Conservation (phyloP, 2,329 filamentous ascomycete species). For the Ascosphaera apis region DNA sequence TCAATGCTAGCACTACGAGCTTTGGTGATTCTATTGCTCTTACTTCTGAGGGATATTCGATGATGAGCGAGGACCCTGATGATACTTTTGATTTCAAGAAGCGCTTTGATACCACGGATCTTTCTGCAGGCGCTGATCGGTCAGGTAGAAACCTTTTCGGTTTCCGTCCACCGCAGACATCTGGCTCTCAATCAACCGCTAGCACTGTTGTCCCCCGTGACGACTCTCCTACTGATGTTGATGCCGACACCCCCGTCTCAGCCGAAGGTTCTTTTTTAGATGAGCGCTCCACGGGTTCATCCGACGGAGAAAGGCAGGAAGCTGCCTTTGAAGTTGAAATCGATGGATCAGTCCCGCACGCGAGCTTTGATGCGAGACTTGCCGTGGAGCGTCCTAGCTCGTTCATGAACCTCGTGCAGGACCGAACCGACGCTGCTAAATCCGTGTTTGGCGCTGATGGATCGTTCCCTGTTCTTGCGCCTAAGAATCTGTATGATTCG, state of each 20-base stretch:
- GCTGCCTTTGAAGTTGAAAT: not conserved
- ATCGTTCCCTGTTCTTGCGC: slow-evolving; percentile 12
- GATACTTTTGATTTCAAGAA: slow-evolving; percentile 36
- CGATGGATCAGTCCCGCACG: not conserved
- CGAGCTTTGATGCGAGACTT: slow-evolving; percentile 42
- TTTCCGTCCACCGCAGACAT: not conserved
- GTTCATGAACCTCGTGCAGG: not conserved
- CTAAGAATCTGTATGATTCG: slow-evolving; percentile 29
- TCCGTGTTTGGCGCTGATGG: slow-evolving; percentile 27
- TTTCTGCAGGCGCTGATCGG: slow-evolving; percentile 19
- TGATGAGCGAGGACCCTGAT: slow-evolving; percentile 21
- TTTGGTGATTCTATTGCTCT: not conserved
- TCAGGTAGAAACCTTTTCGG: slow-evolving; percentile 13
- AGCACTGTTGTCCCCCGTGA: too few species aligned
- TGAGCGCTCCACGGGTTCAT: slow-evolving; percentile 64
- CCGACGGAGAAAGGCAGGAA: not conserved
- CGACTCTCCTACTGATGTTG: not conserved
- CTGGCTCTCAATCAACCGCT: not conserved
- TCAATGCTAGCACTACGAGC: not conserved
- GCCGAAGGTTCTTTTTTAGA: slow-evolving; percentile 67
- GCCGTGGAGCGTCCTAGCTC: slow-evolving; percentile 42
- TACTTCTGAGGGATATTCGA: not conserved
- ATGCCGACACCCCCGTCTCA: slow-evolving; percentile 12
- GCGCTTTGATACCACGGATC: slow-evolving; percentile 37
- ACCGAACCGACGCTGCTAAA: not conserved